Conservation (phyloP, 495 filamentous ascomycete species). For the Mycothermus thermophilus region DNA sequence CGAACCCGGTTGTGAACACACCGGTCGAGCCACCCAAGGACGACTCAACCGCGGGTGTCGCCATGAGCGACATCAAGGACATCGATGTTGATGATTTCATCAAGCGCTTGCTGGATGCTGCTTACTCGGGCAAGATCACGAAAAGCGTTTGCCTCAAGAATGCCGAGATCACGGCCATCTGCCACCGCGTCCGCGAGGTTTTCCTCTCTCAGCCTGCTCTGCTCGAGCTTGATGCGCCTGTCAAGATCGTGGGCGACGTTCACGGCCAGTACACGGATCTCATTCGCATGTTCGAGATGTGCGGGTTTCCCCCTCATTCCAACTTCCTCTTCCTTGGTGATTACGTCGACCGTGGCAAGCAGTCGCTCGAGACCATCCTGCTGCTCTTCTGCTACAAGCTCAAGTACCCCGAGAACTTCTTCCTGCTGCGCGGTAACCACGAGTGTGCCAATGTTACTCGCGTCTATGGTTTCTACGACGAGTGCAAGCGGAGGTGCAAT, state of each 20-base stretch:
- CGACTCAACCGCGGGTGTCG: slow-evolving; percentile 32
- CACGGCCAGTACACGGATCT: slow-evolving; percentile 97
- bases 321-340: slow-evolving; percentile 97
- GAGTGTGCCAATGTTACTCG: slow-evolving; percentile 97
- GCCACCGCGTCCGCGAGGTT: slow-evolving; percentile 69
- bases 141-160: slow-evolving; percentile 96
- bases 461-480: slow-evolving; percentile 98
- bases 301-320: slow-evolving; percentile 82
- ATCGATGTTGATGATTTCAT: slow-evolving; percentile 97
- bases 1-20: slow-evolving; percentile 36
- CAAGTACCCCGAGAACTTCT: slow-evolving; percentile 98
- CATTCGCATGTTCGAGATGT: slow-evolving; percentile 98
- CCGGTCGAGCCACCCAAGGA: slow-evolving; percentile 24
- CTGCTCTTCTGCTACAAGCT: slow-evolving; percentile 96
- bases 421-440: slow-evolving; percentile 90
- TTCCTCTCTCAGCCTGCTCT: slow-evolving; percentile 88
- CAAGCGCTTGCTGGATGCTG: slow-evolving; percentile 81
- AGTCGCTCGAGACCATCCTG: slow-evolving; percentile 92
- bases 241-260: slow-evolving; percentile 97
- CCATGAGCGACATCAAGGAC: slow-evolving; percentile 67
- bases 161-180: slow-evolving; percentile 90
- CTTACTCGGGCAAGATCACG: slow-evolving; percentile 89
- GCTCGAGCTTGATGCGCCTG: slow-evolving; percentile 83
- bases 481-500: slow-evolving; percentile 94
- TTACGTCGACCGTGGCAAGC: slow-evolving; percentile 96